Conservation (phyloP, 768 basidiomycete genomes). For the Filobasidium wieringae region DNA sequence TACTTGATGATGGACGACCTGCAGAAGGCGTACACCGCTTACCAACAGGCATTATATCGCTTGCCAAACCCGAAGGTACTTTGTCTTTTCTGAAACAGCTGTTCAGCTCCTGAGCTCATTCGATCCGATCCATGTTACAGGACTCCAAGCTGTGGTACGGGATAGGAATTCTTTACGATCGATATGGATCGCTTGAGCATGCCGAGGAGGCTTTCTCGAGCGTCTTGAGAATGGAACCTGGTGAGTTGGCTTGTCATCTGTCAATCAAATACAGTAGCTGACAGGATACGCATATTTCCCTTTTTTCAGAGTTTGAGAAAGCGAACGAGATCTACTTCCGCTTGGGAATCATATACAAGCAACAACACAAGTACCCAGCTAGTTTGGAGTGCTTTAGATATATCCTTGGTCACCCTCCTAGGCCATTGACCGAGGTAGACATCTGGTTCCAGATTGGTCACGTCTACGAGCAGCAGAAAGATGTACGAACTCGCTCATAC, state of each 20-base stretch:
- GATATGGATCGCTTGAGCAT: conserved; percentile 94
- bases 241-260: conserved; percentile 43
- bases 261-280: neutral
- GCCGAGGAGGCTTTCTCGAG: conserved; percentile 97
- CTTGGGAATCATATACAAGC: conserved; percentile 97
- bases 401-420: conserved; percentile 89
- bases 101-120: neutral
- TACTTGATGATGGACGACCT: conserved; percentile 99
- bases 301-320: conserved; percentile 73
- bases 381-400: conserved; percentile 87
- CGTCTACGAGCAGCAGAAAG: conserved; percentile 93
- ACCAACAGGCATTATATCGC: conserved; percentile 93
- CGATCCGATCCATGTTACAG: conserved; percentile 48
- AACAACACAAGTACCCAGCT: conserved; percentile 84
- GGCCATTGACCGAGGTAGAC: conserved; percentile 88
- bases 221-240: conserved; percentile 91
- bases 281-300: neutral
- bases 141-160: conserved; percentile 99
- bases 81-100: neutral
- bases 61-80: conserved; percentile 85
- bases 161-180: conserved; percentile 96
- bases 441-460: conserved; percentile 99
- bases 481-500: conserved; percentile 48
- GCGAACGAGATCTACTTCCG: conserved; percentile 97
- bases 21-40: conserved; percentile 94